Base-by-base conservation (phyloP, 768 basidiomycete species). In the Tylopilus sp. region DNA sequence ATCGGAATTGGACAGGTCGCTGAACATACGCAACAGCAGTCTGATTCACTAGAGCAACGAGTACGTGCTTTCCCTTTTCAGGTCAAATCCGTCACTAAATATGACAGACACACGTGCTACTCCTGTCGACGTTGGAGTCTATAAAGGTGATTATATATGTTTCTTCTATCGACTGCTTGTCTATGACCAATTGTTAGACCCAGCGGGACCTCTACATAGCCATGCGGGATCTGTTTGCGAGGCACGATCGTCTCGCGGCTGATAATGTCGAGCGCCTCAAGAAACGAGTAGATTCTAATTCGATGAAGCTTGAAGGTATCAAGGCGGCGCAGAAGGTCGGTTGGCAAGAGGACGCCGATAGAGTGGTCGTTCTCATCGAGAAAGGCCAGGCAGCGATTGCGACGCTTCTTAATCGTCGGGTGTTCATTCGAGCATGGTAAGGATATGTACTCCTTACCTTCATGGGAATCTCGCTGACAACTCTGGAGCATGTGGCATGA, bases 401-500 rank as follows among this genome's bases (percentile, higher is more conserved):
- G 20, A 78, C 81, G 6, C 79, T 86, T 49, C 74, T 97, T 38
- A 83, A 80, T 52, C 73, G 95, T 47, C 76, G 95, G 18, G 82
- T 94, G 10, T 97, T 94, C 64, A 86, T 95, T 51, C 84, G 90
- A 47, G 86, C 88, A 49, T 90, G 85, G 91, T 93, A 62, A 62
- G 83, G 66, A 5, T 33, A 40, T 47, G 15, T 22, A 25, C 40
- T 10, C 6, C 40, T 38, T 22, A 28, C n/a, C n/a, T n/a, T n/a
- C 6, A 31, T 22, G 10, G 39, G 50, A 42, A 26, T 33, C 18
- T 49, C 38, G 35, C 40, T 53, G 53, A 59, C 46, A 47, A 40
- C 40, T 47, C 41, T 35, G n/a, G 58, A 93, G 94, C 57, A 81
- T 97, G 80, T 98, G 94, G 93, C 90, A 95, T 61, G 94, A 98